A percentile compares a stretch with the other conserved stretches of the same genome.
Evolutionary conservation across 768 basidiomycete species (phyloP).

Genomic region (Scleroderma bovista): DNA sequence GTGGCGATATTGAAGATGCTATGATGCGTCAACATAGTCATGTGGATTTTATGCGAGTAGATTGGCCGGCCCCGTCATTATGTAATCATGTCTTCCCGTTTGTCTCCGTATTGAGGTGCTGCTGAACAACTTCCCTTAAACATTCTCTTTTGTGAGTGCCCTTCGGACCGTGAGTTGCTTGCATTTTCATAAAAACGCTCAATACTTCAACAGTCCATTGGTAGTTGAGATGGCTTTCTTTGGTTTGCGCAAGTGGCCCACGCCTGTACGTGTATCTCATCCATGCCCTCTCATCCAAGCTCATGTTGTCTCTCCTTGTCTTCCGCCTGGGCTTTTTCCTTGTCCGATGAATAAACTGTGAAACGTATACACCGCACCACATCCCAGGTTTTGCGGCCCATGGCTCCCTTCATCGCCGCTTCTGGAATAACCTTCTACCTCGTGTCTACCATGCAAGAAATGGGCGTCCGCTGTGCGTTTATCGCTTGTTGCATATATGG

Average conservation of each 20-base stretch:
- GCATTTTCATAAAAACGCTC: no score
- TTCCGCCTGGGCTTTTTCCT: background rate
- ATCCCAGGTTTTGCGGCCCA: constrained; percentile 57
- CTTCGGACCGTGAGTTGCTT: no score
- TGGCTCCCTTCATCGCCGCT: constrained; percentile 79
- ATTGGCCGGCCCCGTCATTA: no score
- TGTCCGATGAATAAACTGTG: background rate
- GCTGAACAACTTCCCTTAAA: no score
- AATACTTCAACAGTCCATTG: no score
- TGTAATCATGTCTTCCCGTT: no score
- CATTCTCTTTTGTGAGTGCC: no score
- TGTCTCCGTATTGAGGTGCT: no score
- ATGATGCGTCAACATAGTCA: no score
- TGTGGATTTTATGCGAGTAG: no score
- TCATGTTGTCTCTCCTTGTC: background rate
- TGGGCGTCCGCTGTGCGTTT: constrained; percentile 64
- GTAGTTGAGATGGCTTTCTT: constrained; percentile 56
- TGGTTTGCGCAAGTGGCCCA: constrained; percentile 77
- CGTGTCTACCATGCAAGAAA: constrained; percentile 62
- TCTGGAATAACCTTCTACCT: constrained; percentile 60
- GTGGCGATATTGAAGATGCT: no score
- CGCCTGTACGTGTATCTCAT: constrained; percentile 48
- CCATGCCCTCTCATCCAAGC: background rate
- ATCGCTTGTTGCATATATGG: background rate
- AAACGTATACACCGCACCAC: constrained; percentile 1